Conservation (phyloP, 2,329 filamentous ascomycete species). For the Cladophialophora psammophila region DNA sequence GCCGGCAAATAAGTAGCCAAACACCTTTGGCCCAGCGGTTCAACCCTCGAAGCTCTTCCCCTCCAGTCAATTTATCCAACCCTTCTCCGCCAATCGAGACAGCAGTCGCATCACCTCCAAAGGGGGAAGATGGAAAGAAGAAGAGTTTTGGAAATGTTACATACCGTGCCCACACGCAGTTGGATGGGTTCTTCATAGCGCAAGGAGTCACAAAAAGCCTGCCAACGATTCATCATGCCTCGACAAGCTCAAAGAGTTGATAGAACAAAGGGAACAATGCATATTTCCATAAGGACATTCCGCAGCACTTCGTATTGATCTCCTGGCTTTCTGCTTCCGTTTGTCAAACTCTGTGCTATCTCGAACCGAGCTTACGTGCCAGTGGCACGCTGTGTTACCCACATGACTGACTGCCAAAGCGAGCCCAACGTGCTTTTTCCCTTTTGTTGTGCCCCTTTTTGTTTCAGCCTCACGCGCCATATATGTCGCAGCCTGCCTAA, state of each 20-base stretch:
- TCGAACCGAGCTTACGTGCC: too few species aligned
- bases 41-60: not conserved
- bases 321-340: not conserved
- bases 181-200: conserved; percentile 5
- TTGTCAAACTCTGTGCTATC: too few species aligned
- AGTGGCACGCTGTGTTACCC: not conserved
- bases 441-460: not conserved
- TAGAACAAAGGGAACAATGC: conserved; percentile 5
- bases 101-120: not conserved
- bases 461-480: conserved; percentile 1
- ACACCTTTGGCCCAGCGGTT: not conserved
- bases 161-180: not conserved
- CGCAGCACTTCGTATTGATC: not conserved
- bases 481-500: not conserved
- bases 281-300: not conserved
- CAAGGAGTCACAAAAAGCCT: conserved; percentile 8
- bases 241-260: not conserved
- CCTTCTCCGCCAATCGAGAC: not conserved
- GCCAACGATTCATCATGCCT: not conserved
- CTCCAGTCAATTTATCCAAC: not conserved
- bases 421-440: not conserved
- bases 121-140: not conserved
- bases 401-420: not conserved
- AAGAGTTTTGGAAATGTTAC: conserved; percentile 3
- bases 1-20: conserved; percentile 9